These are phyloP conservation scores for Fragaria vesca DNA, from an alignment of 306 rosid species.

Conservation along the genomic window DNA sequence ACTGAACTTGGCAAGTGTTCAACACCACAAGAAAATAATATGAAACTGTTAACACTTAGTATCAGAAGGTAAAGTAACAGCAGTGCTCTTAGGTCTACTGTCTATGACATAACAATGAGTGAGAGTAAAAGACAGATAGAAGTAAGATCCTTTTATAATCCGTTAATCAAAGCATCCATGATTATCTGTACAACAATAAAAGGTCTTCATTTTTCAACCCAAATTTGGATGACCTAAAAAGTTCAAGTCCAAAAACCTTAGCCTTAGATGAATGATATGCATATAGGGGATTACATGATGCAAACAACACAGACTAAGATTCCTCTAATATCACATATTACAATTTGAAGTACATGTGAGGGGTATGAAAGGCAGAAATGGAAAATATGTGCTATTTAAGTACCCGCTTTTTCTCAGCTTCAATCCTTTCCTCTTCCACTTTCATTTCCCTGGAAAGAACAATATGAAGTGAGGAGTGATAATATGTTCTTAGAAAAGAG, in stretches of 20 bases:
- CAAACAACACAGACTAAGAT: neutral
- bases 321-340: neutral
- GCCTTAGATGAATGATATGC: neutral
- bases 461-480: slow-evolving; percentile 15
- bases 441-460: slow-evolving; percentile 71
- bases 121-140: neutral
- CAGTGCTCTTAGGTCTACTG: slow-evolving; percentile 7
- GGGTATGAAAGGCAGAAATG: neutral
- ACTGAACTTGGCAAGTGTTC: neutral
- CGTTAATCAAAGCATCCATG: neutral
- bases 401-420: slow-evolving; percentile 93
- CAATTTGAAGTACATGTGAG: neutral
- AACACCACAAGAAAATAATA: neutral
- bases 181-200: neutral
- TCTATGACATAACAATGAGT: neutral
- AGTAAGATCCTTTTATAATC: neutral
- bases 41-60: neutral
- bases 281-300: neutral
- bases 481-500: neutral
- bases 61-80: neutral
- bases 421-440: slow-evolving; percentile 91
- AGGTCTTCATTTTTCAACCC: neutral
- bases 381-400: neutral
- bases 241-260: neutral
- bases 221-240: neutral